These are phyloP conservation scores for Fomitopsis pulvina DNA, from an alignment of 768 basidiomycete genomes.

Conservation along the genomic window DNA sequence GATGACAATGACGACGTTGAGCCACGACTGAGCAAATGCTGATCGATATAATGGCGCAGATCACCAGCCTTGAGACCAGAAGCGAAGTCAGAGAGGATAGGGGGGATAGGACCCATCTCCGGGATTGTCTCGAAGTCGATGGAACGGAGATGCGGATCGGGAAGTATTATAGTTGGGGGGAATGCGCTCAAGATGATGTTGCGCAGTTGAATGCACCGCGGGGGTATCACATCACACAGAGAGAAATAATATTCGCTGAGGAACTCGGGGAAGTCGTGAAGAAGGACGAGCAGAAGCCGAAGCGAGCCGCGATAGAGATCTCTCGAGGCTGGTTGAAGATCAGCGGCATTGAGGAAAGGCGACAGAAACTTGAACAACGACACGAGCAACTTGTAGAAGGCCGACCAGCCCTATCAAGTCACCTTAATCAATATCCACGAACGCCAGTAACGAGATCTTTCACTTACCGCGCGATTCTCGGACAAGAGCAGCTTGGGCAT, in stretches of 20 bases:
- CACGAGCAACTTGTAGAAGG: constrained; percentile 90
- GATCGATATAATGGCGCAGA: constrained; percentile 74
- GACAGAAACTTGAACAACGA: constrained; percentile 93
- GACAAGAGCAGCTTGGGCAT: constrained; percentile 92
- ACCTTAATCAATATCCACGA: neutral
- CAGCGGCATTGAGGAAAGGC: constrained; percentile 81
- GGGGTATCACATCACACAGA: constrained; percentile 88
- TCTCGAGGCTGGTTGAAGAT: constrained; percentile 72
- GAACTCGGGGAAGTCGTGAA: constrained; percentile 99
- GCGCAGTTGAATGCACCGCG: constrained; percentile 89
- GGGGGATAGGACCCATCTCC: constrained; percentile 91
- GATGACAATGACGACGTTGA: constrained; percentile 66
- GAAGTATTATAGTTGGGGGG: constrained; percentile 72
- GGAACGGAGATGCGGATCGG: constrained; percentile 80
- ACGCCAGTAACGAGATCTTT: neutral
- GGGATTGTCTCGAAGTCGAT: constrained; percentile 69
- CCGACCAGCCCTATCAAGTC: constrained; percentile 74
- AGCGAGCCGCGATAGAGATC: constrained; percentile 89
- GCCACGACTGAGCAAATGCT: constrained; percentile 75
- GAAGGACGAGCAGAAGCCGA: constrained; percentile 85
- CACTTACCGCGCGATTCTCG: constrained; percentile 76
- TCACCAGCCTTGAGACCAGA: constrained; percentile 76
- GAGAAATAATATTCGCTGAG: constrained; percentile 95
- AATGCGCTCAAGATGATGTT: constrained; percentile 97
- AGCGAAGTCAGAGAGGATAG: constrained; percentile 87